These are phyloP conservation scores for Backusella circina DNA, from an alignment of 192 early-diverging fungal species.

Conservation along the genomic window DNA sequence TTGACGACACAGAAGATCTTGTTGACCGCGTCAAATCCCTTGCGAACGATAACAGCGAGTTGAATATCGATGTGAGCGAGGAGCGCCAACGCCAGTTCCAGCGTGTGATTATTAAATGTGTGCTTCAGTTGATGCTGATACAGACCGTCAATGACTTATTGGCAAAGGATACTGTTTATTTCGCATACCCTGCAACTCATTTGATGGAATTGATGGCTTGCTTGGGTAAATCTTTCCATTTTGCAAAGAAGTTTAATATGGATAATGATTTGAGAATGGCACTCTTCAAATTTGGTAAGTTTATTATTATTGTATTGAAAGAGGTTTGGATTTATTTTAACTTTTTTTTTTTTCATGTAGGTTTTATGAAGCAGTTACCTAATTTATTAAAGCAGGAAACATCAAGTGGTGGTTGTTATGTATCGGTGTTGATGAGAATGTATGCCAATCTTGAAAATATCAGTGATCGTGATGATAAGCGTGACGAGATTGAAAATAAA, in stretches of 20 bases:
- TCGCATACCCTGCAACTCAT: conserved; percentile 50
- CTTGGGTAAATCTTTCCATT: conserved; percentile 71
- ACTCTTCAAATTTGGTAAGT: conserved; percentile 60
- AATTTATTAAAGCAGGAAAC: conserved; percentile 93
- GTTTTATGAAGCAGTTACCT: conserved; percentile 87
- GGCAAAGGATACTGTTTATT: conserved; percentile 52
- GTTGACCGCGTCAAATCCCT: conserved; percentile 21
- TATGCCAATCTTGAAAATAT: conserved; percentile 46
- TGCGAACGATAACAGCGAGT: conserved; percentile 9
- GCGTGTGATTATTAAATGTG: conserved; percentile 85
- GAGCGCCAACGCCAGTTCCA: conserved; percentile 75
- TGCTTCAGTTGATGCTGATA: conserved; percentile 83
- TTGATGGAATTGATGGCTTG: conserved; percentile 78
- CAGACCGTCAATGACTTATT: conserved; percentile 85
- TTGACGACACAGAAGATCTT: conserved; percentile 45
- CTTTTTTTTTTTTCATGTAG: conserved; percentile 29
- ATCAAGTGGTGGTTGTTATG: conserved; percentile 60
- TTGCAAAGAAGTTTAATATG: conserved; percentile 80
- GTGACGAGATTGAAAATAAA: conserved; percentile 33
- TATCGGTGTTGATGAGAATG: conserved; percentile 66
- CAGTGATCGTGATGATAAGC: conserved; percentile 34
- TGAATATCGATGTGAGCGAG: conserved; percentile 23
- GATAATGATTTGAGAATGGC: conserved; percentile 75
- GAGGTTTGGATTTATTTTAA: neutral
- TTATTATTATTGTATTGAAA: neutral